Evolutionary conservation across 192 early-diverging fungal genomes (phyloP).

Genomic region (Linderina pennispora): DNA sequence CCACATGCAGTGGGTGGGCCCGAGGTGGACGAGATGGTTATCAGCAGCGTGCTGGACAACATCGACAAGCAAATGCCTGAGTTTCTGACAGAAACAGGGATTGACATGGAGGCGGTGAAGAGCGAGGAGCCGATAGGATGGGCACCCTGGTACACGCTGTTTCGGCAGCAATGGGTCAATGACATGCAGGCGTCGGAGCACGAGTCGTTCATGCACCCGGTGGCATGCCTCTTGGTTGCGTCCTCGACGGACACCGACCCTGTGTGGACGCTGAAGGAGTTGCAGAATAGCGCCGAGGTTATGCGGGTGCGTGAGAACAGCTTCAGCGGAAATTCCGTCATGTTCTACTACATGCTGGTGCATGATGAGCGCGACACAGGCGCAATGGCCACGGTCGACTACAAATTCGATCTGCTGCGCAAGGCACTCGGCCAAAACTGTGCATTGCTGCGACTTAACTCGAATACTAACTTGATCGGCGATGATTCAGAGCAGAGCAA

Average conservation of each 20-base stretch:
- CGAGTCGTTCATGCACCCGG: constrained; percentile 92
- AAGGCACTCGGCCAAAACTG: constrained; percentile 39
- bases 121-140: constrained; percentile 22
- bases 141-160: constrained; percentile 82
- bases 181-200: constrained; percentile 75
- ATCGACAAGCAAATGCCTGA: constrained; percentile 1
- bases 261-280: constrained; percentile 54
- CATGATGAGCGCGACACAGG: constrained; percentile 63
- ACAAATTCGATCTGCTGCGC: constrained; percentile 39
- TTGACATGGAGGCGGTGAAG: constrained; percentile 7
- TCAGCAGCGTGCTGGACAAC: constrained; percentile 3
- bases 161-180: constrained; percentile 50
- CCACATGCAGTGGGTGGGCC: constrained; percentile 3
- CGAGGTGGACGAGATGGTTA: constrained; percentile 23
- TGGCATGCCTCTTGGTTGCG: constrained; percentile 66
- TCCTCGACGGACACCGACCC: constrained; percentile 74
- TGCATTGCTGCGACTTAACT: constrained; percentile 34
- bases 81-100: constrained; percentile 10
- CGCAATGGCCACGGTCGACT: constrained; percentile 30
- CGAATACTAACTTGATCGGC: constrained; percentile 18
- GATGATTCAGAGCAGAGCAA: constrained; percentile 16
- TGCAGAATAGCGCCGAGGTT: constrained; percentile 51
- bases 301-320: constrained; percentile 57
- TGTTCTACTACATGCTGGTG: constrained; percentile 79
- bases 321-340: constrained; percentile 70